phyloP scores from a whole-genome alignment of 352 stramenopile species.

The Globisporangium echinulatum region DNA sequence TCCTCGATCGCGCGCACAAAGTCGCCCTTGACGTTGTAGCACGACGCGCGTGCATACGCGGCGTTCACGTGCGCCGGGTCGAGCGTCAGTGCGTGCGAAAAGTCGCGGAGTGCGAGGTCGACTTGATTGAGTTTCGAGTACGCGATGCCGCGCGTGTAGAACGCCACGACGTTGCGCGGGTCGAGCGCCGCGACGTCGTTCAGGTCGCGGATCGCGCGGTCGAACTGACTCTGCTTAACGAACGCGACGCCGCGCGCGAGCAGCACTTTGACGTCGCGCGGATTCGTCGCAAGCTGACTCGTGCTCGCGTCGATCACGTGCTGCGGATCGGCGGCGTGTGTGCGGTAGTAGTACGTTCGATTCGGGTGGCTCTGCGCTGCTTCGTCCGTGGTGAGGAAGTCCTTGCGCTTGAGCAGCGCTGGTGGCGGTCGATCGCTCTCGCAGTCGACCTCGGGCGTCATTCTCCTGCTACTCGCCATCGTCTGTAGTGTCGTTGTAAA shows the following conservation, averaged over 20 bases:
- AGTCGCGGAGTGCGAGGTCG: slow-evolving; percentile 78
- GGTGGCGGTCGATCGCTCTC: slow-evolving; percentile 25
- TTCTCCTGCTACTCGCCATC: slow-evolving; percentile 23
- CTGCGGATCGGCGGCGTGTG: slow-evolving; percentile 61
- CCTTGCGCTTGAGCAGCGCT: slow-evolving; percentile 64
- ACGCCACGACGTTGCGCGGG: slow-evolving; percentile 31
- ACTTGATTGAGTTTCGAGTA: slow-evolving; percentile 63
- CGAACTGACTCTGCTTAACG: slow-evolving; percentile 65
- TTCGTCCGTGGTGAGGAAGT: slow-evolving; percentile 66
- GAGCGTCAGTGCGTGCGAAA: slow-evolving; percentile 58
- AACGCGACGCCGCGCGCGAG: slow-evolving; percentile 66
- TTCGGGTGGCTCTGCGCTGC: slow-evolving; percentile 56
- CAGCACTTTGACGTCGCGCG: slow-evolving; percentile 58
- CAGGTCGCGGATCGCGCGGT: slow-evolving; percentile 57
- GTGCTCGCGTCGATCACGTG: slow-evolving; percentile 70
- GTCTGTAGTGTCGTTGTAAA: not conserved
- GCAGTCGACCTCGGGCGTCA: slow-evolving; percentile 22
- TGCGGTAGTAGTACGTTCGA: slow-evolving; percentile 68
- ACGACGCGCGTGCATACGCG: slow-evolving; percentile 79
- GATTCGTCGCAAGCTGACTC: slow-evolving; percentile 50
- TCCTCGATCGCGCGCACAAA: slow-evolving; percentile 86
- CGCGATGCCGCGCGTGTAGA: slow-evolving; percentile 71
- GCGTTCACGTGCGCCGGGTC: slow-evolving; percentile 87
- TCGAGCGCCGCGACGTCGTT: slow-evolving; percentile 39
- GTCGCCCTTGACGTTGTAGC: slow-evolving; percentile 82